Evolutionary conservation across 2,329 filamentous ascomycete genomes (phyloP).

Genomic region (Diaporthe australafricana): DNA sequence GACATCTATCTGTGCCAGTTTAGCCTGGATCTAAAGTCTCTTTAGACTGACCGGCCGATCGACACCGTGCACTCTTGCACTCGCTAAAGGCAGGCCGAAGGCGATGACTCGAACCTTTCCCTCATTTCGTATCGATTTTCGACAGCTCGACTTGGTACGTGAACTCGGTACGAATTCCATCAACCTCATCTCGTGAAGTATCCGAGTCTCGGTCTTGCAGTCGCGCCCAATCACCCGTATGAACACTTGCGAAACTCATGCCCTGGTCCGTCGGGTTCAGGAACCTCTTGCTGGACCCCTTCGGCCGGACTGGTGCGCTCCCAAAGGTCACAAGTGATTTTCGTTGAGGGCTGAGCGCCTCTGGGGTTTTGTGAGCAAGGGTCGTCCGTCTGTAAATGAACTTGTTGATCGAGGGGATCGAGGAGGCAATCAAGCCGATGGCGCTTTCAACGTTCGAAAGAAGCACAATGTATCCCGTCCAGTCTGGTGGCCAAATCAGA

Average conservation of each 20-base stretch:
- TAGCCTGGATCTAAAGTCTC: no score
- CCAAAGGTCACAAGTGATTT: conserved; percentile 29
- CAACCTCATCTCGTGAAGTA: conserved; percentile 9
- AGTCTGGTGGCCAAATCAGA: conserved; percentile 33
- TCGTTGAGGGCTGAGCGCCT: background rate
- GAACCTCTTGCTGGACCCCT: conserved; percentile 13
- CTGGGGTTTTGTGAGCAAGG: background rate
- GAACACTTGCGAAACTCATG: conserved; percentile 25
- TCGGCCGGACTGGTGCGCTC: conserved; percentile 21
- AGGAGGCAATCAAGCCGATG: conserved; percentile 34
- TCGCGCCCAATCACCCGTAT: conserved; percentile 21
- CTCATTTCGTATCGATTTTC: conserved; percentile 4
- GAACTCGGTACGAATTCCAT: conserved; percentile 24
- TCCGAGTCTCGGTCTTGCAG: conserved; percentile 26
- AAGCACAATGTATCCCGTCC: conserved; percentile 41
- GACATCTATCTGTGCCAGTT: background rate
- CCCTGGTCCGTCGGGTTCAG: conserved; percentile 29
- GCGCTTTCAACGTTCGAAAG: conserved; percentile 41
- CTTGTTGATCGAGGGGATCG: conserved; percentile 33
- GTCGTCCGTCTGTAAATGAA: conserved; percentile 6
- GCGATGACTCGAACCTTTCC: background rate
- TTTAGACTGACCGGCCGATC: background rate
- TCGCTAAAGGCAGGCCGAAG: background rate
- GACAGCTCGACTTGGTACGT: conserved; percentile 27
- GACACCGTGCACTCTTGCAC: no score